Conservation (phyloP, 768 basidiomycete species). For the Phlebiopsis flavidoalba region DNA sequence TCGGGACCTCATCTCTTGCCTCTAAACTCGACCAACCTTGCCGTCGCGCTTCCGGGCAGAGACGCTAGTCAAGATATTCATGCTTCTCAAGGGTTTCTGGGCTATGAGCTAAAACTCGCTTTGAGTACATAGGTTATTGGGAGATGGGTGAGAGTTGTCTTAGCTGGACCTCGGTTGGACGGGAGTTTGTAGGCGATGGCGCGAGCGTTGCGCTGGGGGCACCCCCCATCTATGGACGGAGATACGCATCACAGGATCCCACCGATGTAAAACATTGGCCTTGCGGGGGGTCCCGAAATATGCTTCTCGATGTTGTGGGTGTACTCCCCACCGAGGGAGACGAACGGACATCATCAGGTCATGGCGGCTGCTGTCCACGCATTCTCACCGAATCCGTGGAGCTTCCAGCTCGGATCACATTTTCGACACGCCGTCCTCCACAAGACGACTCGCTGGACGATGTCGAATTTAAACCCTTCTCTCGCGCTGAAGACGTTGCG, state of each 20-base stretch:
- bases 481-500: not conserved
- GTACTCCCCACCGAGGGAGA: not conserved
- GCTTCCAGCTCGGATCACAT: no score
- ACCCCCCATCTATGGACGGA: not conserved
- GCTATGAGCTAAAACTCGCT: no score
- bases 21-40: not conserved
- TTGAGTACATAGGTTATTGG: no score
- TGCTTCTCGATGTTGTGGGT: not conserved
- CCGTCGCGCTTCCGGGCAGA: not conserved
- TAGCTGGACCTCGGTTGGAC: not conserved
- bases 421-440: no score
- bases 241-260: not conserved
- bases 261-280: not conserved
- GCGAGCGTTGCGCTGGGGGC: not conserved
- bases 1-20: not conserved
- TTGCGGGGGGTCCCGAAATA: not conserved
- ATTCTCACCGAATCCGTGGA: no score
- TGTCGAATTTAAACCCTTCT: no score
- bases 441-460: no score
- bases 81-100: not conserved
- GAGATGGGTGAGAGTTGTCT: no score
- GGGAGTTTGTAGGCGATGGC: not conserved
- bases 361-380: no score
- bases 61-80: not conserved
- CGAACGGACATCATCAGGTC: no score